These are phyloP conservation scores for Cladophialophora chaetospira DNA, from an alignment of 2,329 filamentous ascomycete species.

Conservation along the genomic window DNA sequence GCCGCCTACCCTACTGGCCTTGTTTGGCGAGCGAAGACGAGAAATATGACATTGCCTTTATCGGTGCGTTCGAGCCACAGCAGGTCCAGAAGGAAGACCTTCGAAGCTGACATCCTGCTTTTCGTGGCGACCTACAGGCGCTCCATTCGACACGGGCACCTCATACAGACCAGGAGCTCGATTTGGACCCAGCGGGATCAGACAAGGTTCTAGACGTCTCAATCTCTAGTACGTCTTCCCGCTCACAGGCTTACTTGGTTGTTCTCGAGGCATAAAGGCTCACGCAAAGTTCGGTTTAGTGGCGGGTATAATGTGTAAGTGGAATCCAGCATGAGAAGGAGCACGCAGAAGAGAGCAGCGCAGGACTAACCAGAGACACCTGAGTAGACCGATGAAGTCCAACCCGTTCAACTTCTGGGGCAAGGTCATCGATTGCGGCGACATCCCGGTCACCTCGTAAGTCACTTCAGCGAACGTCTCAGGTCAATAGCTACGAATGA, in stretches of 20 bases:
- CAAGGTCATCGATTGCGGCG: slow-evolving; percentile 77
- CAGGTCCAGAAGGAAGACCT: neutral
- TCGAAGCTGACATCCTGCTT: slow-evolving; percentile 1
- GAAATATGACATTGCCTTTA: slow-evolving; percentile 82
- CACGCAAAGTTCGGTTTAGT: slow-evolving; percentile 59
- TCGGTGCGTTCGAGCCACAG: slow-evolving; percentile 57
- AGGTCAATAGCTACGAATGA: neutral
- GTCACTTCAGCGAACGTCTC: slow-evolving; percentile 35
- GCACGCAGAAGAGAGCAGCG: neutral
- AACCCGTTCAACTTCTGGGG: slow-evolving; percentile 84
- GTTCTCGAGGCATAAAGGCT: slow-evolving; percentile 38
- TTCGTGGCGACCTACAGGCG: slow-evolving; percentile 54
- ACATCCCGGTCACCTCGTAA: slow-evolving; percentile 82
- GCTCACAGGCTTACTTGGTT: slow-evolving; percentile 32
- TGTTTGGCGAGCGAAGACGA: slow-evolving; percentile 71
- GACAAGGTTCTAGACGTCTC: slow-evolving; percentile 80
- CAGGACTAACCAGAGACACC: neutral
- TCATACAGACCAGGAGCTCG: slow-evolving; percentile 82
- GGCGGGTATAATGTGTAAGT: slow-evolving; percentile 76
- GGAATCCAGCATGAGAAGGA: neutral
- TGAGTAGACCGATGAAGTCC: slow-evolving; percentile 61
- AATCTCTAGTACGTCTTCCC: slow-evolving; percentile 74
- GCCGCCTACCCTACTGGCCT: slow-evolving; percentile 73
- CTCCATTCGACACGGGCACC: slow-evolving; percentile 83
- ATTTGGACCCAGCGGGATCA: slow-evolving; percentile 81